Evolutionary conservation across 805 yeast genomes (phyloP).

Genomic region (Komagataella pastoris): DNA sequence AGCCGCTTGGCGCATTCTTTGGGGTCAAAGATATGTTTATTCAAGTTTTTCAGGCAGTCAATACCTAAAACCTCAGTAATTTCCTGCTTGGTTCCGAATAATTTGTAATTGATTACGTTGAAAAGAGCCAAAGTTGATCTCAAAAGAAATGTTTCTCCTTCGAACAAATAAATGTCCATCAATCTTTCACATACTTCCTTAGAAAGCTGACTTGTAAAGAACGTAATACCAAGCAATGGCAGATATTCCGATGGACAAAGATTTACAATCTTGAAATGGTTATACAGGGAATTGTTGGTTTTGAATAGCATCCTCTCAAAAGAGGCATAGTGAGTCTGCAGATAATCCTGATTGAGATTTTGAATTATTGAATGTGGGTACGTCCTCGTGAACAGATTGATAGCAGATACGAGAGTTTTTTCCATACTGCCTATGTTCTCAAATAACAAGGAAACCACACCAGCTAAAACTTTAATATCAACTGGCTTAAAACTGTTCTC

Average conservation of each 20-base stretch:
- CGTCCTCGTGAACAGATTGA: slow-evolving; percentile 13
- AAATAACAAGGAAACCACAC: not conserved
- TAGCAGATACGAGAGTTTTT: slow-evolving; percentile 12
- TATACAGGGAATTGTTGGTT: slow-evolving; percentile 28
- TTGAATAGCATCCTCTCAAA: slow-evolving; percentile 32
- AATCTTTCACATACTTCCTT: slow-evolving; percentile 34
- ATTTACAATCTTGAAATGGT: slow-evolving; percentile 32
- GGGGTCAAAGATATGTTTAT: slow-evolving; percentile 4
- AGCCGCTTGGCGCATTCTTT: not conserved
- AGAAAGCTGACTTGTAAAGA: slow-evolving; percentile 31
- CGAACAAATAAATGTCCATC: slow-evolving; percentile 48
- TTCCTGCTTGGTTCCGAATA: slow-evolving; percentile 38
- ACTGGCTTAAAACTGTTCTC: not conserved
- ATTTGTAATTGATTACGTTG: slow-evolving; percentile 30
- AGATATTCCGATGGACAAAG: slow-evolving; percentile 30
- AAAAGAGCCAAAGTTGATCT: slow-evolving; percentile 41
- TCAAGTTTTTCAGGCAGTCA: slow-evolving; percentile 15
- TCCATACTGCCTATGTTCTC: not conserved
- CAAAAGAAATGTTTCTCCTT: slow-evolving; percentile 42
- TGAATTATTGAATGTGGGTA: slow-evolving; percentile 11
- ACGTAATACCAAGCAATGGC: slow-evolving; percentile 24
- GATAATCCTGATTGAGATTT: slow-evolving; percentile 7
- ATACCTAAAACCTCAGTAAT: slow-evolving; percentile 25
- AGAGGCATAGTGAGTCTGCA: slow-evolving; percentile 27
- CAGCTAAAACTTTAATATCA: not conserved